phyloP scores from a whole-genome alignment of 176 grass and related monocot genomes.

The Lolium multiflorum region DNA sequence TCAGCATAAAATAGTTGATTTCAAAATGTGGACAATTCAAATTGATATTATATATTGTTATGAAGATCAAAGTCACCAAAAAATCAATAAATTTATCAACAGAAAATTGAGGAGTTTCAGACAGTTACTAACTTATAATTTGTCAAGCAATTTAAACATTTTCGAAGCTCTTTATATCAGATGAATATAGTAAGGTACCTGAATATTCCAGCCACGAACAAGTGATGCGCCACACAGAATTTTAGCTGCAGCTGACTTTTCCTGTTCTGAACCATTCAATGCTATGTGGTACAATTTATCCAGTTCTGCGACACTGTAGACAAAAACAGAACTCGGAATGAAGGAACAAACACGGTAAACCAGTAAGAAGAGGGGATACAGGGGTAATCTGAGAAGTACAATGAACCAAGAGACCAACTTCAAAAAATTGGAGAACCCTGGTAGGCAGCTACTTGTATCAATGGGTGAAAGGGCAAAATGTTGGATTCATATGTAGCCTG shows the following conservation, averaged over 20 bases:
- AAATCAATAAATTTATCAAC: not conserved
- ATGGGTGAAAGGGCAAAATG: constrained; percentile 10
- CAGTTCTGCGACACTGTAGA: constrained; percentile 73
- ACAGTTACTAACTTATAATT: constrained; percentile 4
- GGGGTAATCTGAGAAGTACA: constrained; percentile 24
- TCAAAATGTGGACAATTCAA: constrained; percentile 20
- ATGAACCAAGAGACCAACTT: constrained; percentile 4
- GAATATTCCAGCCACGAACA: constrained; percentile 93
- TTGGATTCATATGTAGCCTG: not conserved
- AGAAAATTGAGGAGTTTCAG: constrained; percentile 2
- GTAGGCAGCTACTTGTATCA: not conserved
- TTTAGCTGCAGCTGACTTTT: constrained; percentile 88
- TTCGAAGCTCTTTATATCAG: not conserved
- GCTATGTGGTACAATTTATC: constrained; percentile 81
- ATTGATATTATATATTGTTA: constrained; percentile 10
- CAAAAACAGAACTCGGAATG: constrained; percentile 45
- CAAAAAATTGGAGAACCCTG: not conserved
- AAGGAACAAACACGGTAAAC: constrained; percentile 9
- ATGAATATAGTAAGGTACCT: constrained; percentile 58
- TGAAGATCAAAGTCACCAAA: constrained; percentile 22
- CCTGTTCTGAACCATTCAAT: constrained; percentile 88
- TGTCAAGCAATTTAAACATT: not conserved
- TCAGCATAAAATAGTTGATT: constrained; percentile 17
- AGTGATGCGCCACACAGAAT: constrained; percentile 93
- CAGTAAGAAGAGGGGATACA: constrained; percentile 14